A percentile compares a stretch with the other conserved stretches of the same genome.
Evolutionary conservation across 176 grass and related monocot species (phyloP).

Genomic region (Carex myosuroides): DNA sequence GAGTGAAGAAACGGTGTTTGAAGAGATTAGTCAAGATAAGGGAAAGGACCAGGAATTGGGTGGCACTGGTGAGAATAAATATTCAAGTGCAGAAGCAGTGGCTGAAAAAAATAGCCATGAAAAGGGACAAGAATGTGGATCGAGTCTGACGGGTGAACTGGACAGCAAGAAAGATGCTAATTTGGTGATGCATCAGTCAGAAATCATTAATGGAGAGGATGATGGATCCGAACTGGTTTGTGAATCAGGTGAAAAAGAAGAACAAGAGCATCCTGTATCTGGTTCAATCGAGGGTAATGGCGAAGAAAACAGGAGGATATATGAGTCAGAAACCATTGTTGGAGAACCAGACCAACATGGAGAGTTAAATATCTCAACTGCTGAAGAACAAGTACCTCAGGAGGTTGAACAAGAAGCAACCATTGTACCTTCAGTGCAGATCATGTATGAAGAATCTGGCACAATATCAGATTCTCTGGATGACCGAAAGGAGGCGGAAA

Average conservation of each 20-base stretch:
- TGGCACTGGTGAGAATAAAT: not conserved
- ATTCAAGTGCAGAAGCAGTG: not conserved
- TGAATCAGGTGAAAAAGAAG: slow-evolving; percentile 3
- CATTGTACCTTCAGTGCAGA: not conserved
- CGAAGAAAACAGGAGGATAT: not conserved
- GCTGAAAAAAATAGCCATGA: not conserved
- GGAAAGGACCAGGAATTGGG: not conserved
- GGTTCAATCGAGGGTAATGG: slow-evolving; percentile 11
- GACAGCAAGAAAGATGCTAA: not conserved
- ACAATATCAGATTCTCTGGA: not conserved
- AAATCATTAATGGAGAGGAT: slow-evolving; percentile 3
- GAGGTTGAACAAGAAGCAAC: slow-evolving; percentile 12
- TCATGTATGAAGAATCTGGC: slow-evolving; percentile 2
- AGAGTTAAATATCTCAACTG: not conserved
- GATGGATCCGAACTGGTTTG: not conserved
- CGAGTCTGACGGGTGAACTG: not conserved
- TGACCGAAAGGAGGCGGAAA: not conserved
- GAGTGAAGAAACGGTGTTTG: not conserved
- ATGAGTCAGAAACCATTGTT: not conserved
- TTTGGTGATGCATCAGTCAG: not conserved
- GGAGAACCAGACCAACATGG: not conserved
- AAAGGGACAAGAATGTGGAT: not conserved
- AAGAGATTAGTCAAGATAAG: not conserved
- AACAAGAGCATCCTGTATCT: not conserved
- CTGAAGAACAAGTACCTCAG: slow-evolving; percentile 7